Evolutionary conservation across 1,284 basidiomycete genomes (phyloP), one percentile per base, ranked within the genome.

Genomic region (Kalmanozyma brasiliensis): DNA sequence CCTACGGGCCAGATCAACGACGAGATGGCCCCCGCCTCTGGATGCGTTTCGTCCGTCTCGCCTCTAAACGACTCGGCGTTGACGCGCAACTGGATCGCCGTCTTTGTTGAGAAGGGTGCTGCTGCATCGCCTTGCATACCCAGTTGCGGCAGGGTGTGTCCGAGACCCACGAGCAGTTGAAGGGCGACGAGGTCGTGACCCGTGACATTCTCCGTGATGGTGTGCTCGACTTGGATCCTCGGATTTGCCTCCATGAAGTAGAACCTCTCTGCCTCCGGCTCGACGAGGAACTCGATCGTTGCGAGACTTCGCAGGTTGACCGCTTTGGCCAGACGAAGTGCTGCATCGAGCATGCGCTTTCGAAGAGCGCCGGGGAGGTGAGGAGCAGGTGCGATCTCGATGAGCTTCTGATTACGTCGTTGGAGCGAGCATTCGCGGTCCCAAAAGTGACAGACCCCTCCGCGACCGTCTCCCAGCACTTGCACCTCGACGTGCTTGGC

Each of bases 191-290:
- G 35, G 32, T 74, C 71, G 41, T 37, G 4, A 3, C 49, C 55
- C 3, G 51, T 59, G 13, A 66, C 52, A 9, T 58, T 34, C 29
- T 74, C 71, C 11, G 71, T 75, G 17, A 72, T 47, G 8, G 73
- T 69, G 42, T 72, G 70, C 14, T 72, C 69, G 13, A 75, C 73
- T 40, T 75, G 73, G 8, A 75, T 61, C 19, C 73, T 40, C 19
- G 73, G 73, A 26, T 75, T 75, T 8, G 53, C 63, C 34, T 75
- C 73, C 49, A 75, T 63, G 24, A 75, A 73, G 46, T 43, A 71
- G 30, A 67, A 73, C 3, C 43, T 23, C n/a, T 19, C 41, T 19
- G 23, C 33, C 10, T 41, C 13, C 5, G 10, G 22, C 8, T 58
- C 58, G 22, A 73, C 59, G 8, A 75, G 57, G 16, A 73, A 70